Conservation (phyloP, 1,284 basidiomycete genomes). For the Microbotryomycetes sp. region DNA sequence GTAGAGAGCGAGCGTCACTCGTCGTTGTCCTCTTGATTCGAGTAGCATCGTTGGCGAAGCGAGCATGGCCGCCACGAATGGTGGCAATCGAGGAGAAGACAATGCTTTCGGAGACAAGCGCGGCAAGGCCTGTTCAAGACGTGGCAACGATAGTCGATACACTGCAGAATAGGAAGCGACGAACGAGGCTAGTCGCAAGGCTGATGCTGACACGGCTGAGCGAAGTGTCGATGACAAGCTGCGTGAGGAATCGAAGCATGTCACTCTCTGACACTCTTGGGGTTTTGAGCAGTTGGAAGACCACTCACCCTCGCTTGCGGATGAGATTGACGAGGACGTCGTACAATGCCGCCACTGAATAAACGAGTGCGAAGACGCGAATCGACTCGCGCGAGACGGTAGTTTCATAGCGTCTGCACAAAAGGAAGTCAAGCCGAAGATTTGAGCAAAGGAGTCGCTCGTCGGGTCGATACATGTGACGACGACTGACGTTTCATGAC, state of each 20-base stretch:
- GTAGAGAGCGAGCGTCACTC: conserved; percentile 3
- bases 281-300: not conserved
- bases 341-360: not conserved
- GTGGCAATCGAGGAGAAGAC: not conserved
- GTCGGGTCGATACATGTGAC: too few species aligned
- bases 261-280: too few species aligned
- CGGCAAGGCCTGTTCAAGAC: not conserved
- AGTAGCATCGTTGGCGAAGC: conserved; percentile 3
- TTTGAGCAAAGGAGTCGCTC: too few species aligned
- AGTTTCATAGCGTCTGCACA: not conserved
- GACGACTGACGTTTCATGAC: not conserved
- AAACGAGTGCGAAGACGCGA: not conserved
- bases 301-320: not conserved
- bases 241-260: not conserved
- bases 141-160: conserved; percentile 3
- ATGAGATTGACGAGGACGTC: not conserved
- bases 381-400: not conserved
- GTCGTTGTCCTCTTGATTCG: conserved; percentile 1
- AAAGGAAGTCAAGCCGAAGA: not conserved
- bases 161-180: not conserved
- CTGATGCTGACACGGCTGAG: not conserved
- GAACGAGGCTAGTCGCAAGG: conserved; percentile 6
- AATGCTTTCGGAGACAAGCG: not conserved
- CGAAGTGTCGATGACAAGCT: not conserved
- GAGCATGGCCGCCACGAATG: not conserved